Base-by-base conservation (phyloP, 129 eudicot species). In the Helichrysum umbraculigerum region DNA sequence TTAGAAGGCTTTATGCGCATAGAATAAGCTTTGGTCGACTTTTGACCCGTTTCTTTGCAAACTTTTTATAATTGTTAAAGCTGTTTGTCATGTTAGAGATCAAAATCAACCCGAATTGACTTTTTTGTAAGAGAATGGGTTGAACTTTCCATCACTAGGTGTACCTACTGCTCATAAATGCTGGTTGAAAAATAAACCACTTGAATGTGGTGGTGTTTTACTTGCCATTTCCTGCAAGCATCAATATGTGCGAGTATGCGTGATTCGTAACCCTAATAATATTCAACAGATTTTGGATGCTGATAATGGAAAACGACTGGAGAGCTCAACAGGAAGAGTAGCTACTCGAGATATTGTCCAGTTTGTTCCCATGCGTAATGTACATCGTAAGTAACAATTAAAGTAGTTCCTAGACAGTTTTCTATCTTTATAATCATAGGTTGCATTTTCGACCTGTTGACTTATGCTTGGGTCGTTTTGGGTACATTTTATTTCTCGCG, bases 301-400 rank as follows among this genome's bases (percentile, higher is more conserved):
- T 80, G 98, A 93, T 78, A 85, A 81, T 50, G 97, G 93, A 51
- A 57, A 78, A 51, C 88, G 97, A 68, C 65, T 93, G 78, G 93
- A 93, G 86, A 93, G 98, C 83, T 85, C 93, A 21, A 85, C 91
- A 0, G 98, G 98, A 77, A 86, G 97, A 73, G 73, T 94, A 73
- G 98, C 98, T 60, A 88, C 97, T 47, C 82, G 98, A 70, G 98
- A 94, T 84, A 88, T 88, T 79, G 98, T 94, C 51, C 98, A 94
- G 80, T 94, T 94, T 83, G 93, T 94, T 80, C 87, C 98, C 30
- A 89, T 94, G 91, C 93, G 93, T 32, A 88, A 88, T 67, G 93
- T 94, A 50, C 90, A 85, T 37, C 83, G 98, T 93, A 81, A 81
- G 86, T 84, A 57, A 51, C 52, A 33, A 15, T 6, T 39, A 34